phyloP scores from a whole-genome alignment of 768 basidiomycete species.

The Pleurotus tuber-regium region DNA sequence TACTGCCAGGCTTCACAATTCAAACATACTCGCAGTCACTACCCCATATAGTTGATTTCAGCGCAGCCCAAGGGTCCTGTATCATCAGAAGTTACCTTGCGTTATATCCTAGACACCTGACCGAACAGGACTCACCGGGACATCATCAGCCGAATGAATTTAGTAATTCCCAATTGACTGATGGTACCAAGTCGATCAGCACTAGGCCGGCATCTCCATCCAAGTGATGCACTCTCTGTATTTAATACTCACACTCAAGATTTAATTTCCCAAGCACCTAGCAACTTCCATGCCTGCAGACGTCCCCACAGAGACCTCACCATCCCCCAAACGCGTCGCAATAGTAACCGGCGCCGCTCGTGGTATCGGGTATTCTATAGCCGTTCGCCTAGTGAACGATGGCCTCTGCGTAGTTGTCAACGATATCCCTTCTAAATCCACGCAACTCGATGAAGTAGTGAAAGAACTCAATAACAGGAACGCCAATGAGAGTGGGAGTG shows the following conservation, averaged over 20 bases:
- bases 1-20: no score
- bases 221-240: no score
- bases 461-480: conserved; percentile 22
- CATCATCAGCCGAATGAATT: no score
- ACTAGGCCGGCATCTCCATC: no score
- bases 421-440: conserved; percentile 27
- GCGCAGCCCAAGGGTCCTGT: no score
- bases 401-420: conserved; percentile 40
- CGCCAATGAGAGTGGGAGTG: neutral
- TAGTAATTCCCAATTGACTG: no score
- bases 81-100: no score
- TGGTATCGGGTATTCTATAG: conserved; percentile 42
- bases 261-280: neutral
- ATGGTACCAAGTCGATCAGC: no score
- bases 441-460: conserved; percentile 22
- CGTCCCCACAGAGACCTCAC: neutral
- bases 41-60: no score
- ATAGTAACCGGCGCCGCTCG: conserved; percentile 35
- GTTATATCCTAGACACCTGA: no score
- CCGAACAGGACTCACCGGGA: no score
- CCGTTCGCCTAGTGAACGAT: conserved; percentile 37
- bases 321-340: conserved; percentile 21
- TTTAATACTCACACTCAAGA: conserved; percentile 32
- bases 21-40: no score
- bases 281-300: neutral